Evolutionary conservation across 2,329 filamentous ascomycete species (phyloP), one percentile per base, ranked within the genome.

Genomic region (Coniochaeta prunicola): DNA sequence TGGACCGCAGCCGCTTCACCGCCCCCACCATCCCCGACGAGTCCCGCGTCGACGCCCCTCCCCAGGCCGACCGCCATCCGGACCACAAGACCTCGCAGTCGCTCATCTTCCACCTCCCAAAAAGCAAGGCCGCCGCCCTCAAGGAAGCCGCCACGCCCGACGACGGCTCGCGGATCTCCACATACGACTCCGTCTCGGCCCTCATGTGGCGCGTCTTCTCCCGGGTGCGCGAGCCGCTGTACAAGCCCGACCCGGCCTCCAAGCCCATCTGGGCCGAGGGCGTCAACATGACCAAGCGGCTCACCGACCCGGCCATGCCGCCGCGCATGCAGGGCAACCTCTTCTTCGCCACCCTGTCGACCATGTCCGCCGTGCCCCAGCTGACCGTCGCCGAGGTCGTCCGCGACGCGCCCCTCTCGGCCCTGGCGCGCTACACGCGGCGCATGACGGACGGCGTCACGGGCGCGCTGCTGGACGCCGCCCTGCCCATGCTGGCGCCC

Each of bases 101-200:
- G 61, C 1, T 76, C 0, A 67, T 78, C 1, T 77, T 78, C 59
- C 76, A 79, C 57, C 66, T 78, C 0, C 73, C 76, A 2, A 73
- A 72, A 61, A 77, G 75, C 64, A 78, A 77, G 59, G 72, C 73
- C 0, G 70, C 70, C 0, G 63, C 70, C 55, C 64, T 80, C 4
- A 79, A 79, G 60, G 63, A 60, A 12, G 65, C 71, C 1, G 74
- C 74, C 0, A 64, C 55, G 0, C 21, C 45, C 21, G 55, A 64
- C 0, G 71, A 73, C 19, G 71, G 69, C 7, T 65, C 66, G 12
- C 77, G 76, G 74, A 70, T 79, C 34, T 79, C 76, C 4, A 78
- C 74, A 2, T 78, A 77, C 60, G 77, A 79, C 56, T 75, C 75
- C n/a, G 71, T 74, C 58, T 68, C 69, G 1, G 75, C 76, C 10